Conservation (phyloP, 1,284 basidiomycete genomes). For the Cutaneotrichosporon sp. region DNA sequence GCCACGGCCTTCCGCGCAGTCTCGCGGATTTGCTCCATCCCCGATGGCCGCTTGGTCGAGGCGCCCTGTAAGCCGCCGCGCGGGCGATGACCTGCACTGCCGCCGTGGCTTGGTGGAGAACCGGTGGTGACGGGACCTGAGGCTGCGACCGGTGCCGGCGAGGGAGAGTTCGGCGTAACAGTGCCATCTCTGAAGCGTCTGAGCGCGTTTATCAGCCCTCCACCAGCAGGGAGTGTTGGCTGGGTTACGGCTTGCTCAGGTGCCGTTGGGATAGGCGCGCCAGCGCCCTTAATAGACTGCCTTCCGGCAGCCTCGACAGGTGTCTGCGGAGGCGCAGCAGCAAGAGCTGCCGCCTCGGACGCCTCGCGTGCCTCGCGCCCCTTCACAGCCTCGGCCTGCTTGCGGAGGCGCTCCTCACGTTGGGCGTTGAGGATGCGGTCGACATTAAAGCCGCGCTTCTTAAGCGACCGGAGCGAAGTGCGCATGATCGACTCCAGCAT, state of each 20-base stretch:
- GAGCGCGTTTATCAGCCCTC: slow-evolving; percentile 1
- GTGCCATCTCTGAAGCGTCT: not conserved
- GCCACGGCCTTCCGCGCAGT: slow-evolving; percentile 67
- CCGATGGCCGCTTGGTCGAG: slow-evolving; percentile 30
- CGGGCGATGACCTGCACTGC: not conserved
- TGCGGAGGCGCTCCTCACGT: slow-evolving; percentile 66
- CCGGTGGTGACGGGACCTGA: too few relatives aligned
- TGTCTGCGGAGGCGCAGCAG: not conserved
- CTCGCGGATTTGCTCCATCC: slow-evolving; percentile 34
- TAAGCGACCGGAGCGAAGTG: slow-evolving; percentile 78
- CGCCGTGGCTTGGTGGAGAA: too few relatives aligned
- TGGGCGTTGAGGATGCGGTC: slow-evolving; percentile 88
- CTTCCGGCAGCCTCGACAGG: slow-evolving; percentile 1
- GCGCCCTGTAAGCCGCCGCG: not conserved
- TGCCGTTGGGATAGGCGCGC: slow-evolving; percentile 2
- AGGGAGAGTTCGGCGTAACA: not conserved
- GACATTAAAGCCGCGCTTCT: slow-evolving; percentile 66
- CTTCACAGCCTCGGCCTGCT: slow-evolving; percentile 52
- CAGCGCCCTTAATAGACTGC: slow-evolving; percentile 2
- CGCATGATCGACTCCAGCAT: slow-evolving; percentile 75
- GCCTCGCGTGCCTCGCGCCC: slow-evolving; percentile 42
- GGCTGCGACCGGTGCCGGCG: not conserved
- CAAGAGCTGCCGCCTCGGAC: not conserved
- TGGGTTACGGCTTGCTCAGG: not conserved
- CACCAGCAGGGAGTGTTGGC: not conserved